Evolutionary conservation across 352 stramenopile species (phyloP).

Genomic region (Phytophthora europaea): DNA sequence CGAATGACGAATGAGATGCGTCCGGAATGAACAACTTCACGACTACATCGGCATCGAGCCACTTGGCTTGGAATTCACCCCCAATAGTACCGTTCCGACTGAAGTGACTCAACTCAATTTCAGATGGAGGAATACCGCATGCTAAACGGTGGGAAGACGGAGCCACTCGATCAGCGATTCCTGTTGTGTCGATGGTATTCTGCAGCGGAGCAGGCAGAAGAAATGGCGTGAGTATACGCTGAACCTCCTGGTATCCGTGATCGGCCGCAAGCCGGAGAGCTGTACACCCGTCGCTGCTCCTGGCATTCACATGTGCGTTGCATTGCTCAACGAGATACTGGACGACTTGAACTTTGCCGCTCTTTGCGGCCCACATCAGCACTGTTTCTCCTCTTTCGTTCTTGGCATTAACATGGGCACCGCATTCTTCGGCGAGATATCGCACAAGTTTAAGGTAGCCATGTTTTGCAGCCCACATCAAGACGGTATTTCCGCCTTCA

Average conservation of each 20-base stretch:
- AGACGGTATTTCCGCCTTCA: background rate
- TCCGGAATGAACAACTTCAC: constrained; percentile 4
- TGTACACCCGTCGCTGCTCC: background rate
- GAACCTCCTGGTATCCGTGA: constrained; percentile 3
- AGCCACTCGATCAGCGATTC: background rate
- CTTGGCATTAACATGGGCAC: background rate
- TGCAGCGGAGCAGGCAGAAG: background rate
- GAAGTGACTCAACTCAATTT: background rate
- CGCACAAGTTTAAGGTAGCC: background rate
- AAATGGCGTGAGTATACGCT: background rate
- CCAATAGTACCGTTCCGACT: background rate
- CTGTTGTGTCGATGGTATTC: background rate
- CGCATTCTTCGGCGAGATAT: background rate
- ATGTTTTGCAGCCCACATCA: background rate
- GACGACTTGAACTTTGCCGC: background rate
- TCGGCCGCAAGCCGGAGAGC: background rate
- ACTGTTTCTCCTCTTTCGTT: background rate
- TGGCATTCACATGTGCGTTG: background rate
- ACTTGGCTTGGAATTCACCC: background rate
- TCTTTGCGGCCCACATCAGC: background rate
- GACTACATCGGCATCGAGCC: constrained; percentile 3
- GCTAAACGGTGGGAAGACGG: background rate
- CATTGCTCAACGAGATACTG: background rate
- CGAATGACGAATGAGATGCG: background rate
- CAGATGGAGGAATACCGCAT: background rate